Evolutionary conservation across 1,139 yeast species (phyloP).

Genomic region (Kurtzmaniella quercitrusa): DNA sequence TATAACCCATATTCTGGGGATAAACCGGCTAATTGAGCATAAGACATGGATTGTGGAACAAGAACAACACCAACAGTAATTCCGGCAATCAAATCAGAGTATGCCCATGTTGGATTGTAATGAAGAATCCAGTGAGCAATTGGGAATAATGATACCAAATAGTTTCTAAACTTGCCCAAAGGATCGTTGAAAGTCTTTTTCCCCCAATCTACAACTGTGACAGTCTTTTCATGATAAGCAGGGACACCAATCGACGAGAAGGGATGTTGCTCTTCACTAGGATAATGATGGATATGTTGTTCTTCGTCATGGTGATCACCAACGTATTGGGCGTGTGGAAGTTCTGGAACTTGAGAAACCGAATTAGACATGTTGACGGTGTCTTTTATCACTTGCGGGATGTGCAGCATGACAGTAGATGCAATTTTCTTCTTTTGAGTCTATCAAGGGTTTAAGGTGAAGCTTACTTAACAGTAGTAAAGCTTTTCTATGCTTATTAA

Average conservation of each 20-base stretch:
- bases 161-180: conserved; percentile 30
- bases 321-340: conserved; percentile 12
- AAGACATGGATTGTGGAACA: conserved; percentile 95
- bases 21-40: conserved; percentile 82
- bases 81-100: conserved; percentile 86
- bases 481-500: background rate
- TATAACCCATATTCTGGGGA: conserved; percentile 84
- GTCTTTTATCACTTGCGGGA: background rate
- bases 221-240: conserved; percentile 38
- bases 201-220: conserved; percentile 46
- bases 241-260: conserved; percentile 25
- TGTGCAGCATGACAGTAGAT: background rate
- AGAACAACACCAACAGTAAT: conserved; percentile 88
- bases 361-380: background rate
- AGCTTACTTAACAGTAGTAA: no score
- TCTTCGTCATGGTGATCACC: conserved; percentile 8
- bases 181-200: conserved; percentile 40
- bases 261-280: conserved; percentile 7
- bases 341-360: conserved; percentile 18
- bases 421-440: background rate
- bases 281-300: conserved; percentile 5
- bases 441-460: no score
- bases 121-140: conserved; percentile 77
- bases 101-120: conserved; percentile 75
- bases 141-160: conserved; percentile 69